phyloP scores from a whole-genome alignment of 1,139 yeast genomes.

The Pichia sp. region DNA sequence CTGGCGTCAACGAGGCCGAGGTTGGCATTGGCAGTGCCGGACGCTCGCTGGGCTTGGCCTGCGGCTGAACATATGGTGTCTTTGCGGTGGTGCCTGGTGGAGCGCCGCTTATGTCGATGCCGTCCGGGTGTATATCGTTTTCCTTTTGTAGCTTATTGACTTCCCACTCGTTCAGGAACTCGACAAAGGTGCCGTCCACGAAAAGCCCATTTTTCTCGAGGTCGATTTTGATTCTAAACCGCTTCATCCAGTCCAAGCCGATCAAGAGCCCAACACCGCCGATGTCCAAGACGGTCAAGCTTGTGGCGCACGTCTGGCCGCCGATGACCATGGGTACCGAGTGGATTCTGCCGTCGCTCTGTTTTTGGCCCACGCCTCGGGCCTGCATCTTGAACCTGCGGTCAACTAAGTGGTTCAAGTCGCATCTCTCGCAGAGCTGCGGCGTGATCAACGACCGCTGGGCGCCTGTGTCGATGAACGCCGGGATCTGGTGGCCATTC shows the following conservation, averaged over 20 bases:
- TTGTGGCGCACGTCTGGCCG: conserved; percentile 62
- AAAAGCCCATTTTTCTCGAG: conserved; percentile 61
- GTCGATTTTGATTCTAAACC: conserved; percentile 83
- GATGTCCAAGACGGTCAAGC: conserved; percentile 77
- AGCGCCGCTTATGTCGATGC: background rate
- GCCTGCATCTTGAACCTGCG: conserved; percentile 78
- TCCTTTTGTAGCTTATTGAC: conserved; percentile 21
- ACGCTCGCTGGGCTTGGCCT: too few relatives aligned
- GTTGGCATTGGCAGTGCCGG: background rate
- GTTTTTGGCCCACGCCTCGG: conserved; percentile 82
- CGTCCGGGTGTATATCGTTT: conserved; percentile 5
- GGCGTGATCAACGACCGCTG: conserved; percentile 83
- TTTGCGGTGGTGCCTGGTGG: background rate
- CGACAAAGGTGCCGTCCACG: conserved; percentile 52
- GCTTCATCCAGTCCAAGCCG: conserved; percentile 77
- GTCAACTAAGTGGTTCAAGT: conserved; percentile 73
- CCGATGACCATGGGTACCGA: conserved; percentile 84
- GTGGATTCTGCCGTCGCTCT: conserved; percentile 80
- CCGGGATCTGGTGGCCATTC: conserved; percentile 77
- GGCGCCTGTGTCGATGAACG: conserved; percentile 96
- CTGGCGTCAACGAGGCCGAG: conserved; percentile 20
- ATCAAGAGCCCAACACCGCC: conserved; percentile 50
- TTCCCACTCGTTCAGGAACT: conserved; percentile 21
- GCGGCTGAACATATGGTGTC: too few relatives aligned
- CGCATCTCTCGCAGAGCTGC: conserved; percentile 66